Evolutionary conservation across 495 filamentous ascomycete genomes (phyloP).

Genomic region (Acidomyces sp.): DNA sequence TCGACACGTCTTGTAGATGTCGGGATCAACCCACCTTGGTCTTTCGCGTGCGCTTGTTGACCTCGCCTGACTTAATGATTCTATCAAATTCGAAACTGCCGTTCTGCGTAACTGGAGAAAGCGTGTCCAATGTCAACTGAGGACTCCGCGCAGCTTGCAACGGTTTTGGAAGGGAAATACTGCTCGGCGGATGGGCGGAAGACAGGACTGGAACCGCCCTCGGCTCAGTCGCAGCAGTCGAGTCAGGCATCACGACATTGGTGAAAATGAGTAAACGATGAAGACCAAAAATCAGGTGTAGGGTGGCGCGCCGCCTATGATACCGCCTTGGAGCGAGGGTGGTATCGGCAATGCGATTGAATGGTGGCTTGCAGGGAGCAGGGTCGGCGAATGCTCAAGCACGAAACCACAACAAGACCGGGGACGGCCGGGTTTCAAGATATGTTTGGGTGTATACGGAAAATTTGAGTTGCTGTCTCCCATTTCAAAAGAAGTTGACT

Average conservation of each 20-base stretch:
- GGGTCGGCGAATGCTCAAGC: neutral
- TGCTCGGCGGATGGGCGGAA: conserved; percentile 7
- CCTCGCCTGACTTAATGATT: conserved; percentile 74
- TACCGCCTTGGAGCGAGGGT: too few species aligned
- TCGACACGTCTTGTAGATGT: too few species aligned
- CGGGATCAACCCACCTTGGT: conserved; percentile 69
- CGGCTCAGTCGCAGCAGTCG: too few species aligned
- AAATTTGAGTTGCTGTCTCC: neutral
- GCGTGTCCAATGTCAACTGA: conserved; percentile 46
- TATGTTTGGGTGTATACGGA: too few species aligned
- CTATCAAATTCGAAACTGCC: conserved; percentile 91
- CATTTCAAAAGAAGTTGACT: neutral
- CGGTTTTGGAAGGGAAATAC: conserved; percentile 2
- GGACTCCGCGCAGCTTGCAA: conserved; percentile 20
- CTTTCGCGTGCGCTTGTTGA: conserved; percentile 77
- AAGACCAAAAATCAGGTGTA: too few species aligned
- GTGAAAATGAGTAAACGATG: too few species aligned
- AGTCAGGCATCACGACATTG: too few species aligned
- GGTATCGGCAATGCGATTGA: too few species aligned
- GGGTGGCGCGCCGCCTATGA: too few species aligned
- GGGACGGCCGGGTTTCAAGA: neutral
- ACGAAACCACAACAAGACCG: neutral
- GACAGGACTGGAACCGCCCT: too few species aligned
- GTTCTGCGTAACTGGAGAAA: conserved; percentile 81
- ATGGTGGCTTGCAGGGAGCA: too few species aligned